These are phyloP conservation scores for Alternaria gaisen DNA, from an alignment of 2,329 filamentous ascomycete species.

Conservation along the genomic window DNA sequence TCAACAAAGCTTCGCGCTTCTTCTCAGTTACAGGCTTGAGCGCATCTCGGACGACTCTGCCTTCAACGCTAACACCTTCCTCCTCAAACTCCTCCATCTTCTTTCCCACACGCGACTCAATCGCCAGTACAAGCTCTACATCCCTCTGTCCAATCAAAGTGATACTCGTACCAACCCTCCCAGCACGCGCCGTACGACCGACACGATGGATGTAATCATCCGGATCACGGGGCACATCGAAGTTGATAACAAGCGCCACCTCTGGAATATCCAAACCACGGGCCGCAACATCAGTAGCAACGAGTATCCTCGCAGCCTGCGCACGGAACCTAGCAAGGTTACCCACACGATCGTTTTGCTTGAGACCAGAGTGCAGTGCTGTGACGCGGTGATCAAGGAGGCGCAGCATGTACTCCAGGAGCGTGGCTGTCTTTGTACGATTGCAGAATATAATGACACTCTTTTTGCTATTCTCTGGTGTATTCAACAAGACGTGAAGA, in stretches of 20 bases:
- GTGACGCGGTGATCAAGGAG: constrained; percentile 90
- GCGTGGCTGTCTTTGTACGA: constrained; percentile 84
- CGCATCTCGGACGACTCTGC: constrained; percentile 81
- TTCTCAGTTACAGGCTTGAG: constrained; percentile 93
- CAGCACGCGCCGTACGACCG: constrained; percentile 92
- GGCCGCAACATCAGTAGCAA: constrained; percentile 94
- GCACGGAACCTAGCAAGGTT: constrained; percentile 94
- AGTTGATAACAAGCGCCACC: constrained; percentile 90
- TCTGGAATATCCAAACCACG: constrained; percentile 95
- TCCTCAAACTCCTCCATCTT: constrained; percentile 86
- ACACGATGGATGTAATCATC: constrained; percentile 98
- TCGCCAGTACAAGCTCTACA: constrained; percentile 87
- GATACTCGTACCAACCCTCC: constrained; percentile 80
- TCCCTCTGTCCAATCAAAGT: constrained; percentile 94
- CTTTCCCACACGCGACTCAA: constrained; percentile 82
- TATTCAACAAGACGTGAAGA: constrained; percentile 86
- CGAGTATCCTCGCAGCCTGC: constrained; percentile 83
- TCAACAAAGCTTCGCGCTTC: constrained; percentile 88
- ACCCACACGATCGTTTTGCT: constrained; percentile 82
- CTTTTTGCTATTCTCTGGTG: constrained; percentile 73
- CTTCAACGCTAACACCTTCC: constrained; percentile 94
- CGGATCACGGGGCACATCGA: constrained; percentile 92
- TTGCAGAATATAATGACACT: constrained; percentile 95
- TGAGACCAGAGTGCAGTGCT: constrained; percentile 85
- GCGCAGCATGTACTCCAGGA: constrained; percentile 87